Evolutionary conservation across 2,329 filamentous ascomycete species (phyloP).

Genomic region (Myrmaecium sp.): DNA sequence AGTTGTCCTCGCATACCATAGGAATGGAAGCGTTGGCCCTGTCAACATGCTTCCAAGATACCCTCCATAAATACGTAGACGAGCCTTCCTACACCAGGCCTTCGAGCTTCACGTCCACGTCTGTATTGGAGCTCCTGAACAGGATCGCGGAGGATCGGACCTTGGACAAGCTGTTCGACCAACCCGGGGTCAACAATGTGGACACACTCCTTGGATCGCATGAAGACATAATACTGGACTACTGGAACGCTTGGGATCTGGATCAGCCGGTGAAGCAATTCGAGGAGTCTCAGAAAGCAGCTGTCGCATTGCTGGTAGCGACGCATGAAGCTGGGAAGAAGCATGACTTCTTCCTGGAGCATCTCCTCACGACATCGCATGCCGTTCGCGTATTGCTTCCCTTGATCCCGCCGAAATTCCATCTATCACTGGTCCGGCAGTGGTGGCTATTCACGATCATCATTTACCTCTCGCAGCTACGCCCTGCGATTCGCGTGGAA

Average conservation of each 20-base stretch:
- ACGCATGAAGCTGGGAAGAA: conserved; percentile 26
- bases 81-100: conserved; percentile 52
- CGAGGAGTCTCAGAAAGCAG: conserved; percentile 45
- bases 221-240: conserved; percentile 57
- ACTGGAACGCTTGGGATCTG: conserved; percentile 81
- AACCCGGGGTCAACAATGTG: conserved; percentile 45
- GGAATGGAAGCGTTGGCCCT: conserved; percentile 77
- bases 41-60: conserved; percentile 40
- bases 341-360: conserved; percentile 72
- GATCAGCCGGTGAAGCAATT: conserved; percentile 56
- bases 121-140: conserved; percentile 54
- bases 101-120: conserved; percentile 39
- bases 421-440: conserved; percentile 57
- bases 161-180: conserved; percentile 49
- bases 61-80: conserved; percentile 48
- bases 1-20: conserved; percentile 69
- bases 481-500: conserved; percentile 55
- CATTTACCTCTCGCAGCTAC: conserved; percentile 58
- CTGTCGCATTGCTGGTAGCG: conserved; percentile 43
- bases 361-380: conserved; percentile 71
- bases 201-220: conserved; percentile 49
- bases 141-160: conserved; percentile 50
- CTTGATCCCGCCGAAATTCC: conserved; percentile 53
- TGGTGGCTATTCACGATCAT: conserved; percentile 79
- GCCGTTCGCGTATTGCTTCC: conserved; percentile 77